Evolutionary conservation across 2,329 filamentous ascomycete genomes (phyloP).

Genomic region (Xylaria digitata): DNA sequence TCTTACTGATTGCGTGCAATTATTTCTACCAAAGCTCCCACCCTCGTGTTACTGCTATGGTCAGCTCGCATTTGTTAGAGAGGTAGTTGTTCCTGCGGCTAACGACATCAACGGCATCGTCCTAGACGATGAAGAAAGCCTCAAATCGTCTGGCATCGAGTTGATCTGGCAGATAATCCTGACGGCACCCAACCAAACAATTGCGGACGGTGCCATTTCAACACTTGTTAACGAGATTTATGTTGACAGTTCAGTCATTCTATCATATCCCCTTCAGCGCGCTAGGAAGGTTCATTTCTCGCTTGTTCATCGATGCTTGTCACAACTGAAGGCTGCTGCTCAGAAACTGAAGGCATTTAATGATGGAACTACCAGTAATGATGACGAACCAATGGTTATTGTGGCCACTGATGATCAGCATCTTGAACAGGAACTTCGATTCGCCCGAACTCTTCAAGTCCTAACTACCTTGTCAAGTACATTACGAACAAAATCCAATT

Average conservation of each 20-base stretch:
- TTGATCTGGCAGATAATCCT: slow-evolving; percentile 87
- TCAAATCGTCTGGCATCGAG: slow-evolving; percentile 69
- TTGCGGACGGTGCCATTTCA: slow-evolving; percentile 75
- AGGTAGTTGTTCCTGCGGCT: slow-evolving; percentile 60
- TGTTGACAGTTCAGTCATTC: slow-evolving; percentile 67
- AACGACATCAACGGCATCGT: slow-evolving; percentile 58
- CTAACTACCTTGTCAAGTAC: slow-evolving; percentile 74
- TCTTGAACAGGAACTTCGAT: slow-evolving; percentile 68
- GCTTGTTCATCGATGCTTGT: slow-evolving; percentile 78
- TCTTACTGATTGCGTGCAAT: slow-evolving; percentile 62
- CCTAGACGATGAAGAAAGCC: slow-evolving; percentile 63
- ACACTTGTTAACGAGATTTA: slow-evolving; percentile 79
- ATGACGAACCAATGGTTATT: slow-evolving; percentile 66
- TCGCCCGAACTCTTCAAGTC: slow-evolving; percentile 75
- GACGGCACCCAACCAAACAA: slow-evolving; percentile 70
- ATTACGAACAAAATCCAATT: slow-evolving; percentile 70
- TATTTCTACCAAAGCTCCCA: slow-evolving; percentile 68
- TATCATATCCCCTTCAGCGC: slow-evolving; percentile 60
- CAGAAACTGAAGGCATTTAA: slow-evolving; percentile 63
- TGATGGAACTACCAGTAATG: slow-evolving; percentile 56
- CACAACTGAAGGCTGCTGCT: slow-evolving; percentile 74
- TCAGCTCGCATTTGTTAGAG: slow-evolving; percentile 71
- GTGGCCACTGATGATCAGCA: slow-evolving; percentile 61
- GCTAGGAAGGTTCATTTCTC: slow-evolving; percentile 72
- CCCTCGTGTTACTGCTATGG: slow-evolving; percentile 69